Evolutionary conservation across 148 eudicot genomes (phyloP), one percentile per base, ranked within the genome.

Genomic region (Salicornia ramosissima): DNA sequence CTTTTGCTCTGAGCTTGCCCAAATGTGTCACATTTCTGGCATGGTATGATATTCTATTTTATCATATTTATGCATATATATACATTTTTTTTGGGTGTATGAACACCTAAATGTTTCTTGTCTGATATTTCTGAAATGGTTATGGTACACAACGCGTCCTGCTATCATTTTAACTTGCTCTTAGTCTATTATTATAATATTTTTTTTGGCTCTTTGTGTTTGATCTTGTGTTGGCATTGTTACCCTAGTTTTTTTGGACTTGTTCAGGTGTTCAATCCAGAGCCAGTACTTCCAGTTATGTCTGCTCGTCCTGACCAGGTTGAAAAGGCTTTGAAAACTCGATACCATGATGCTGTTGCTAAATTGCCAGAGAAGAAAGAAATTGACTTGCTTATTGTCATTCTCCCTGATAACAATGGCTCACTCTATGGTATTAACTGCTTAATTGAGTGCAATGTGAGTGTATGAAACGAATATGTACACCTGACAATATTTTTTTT

Each of bases 351-450:
- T 47, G 89, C 90, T 13, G 81, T 81, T 81, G 73, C 81, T 39
- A 85, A 78, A 80, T 73, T 87, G 63, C 84, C 78, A 13, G 74
- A 67, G 51, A 70, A 70, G 18, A 87, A 77, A 78, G 88, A 90
- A 67, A 85, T 90, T 51, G 90, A 90, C 56, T 57, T 90, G 66
- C 86, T 90, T 22, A 79, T 90, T 59, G 88, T 84, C 65, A 84
- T 90, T 78, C 86, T 90, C 30, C 96, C 96, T 3, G 96, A 90
- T 81, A 87, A 84, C 54, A 90, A 90, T 73, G 96, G 96, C 42
- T 83, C 96, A 59, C 85, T 89, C n/a, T 90, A 90, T 84, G 96
- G 96, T 90, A 83, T 8, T 46, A n/a, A 25, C 49, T 36, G n/a
- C 31, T 46, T 18, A 5, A 64, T 30, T 64, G 28, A 16, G 6